phyloP scores from a whole-genome alignment of 495 filamentous ascomycete genomes.

The Penicillium simplicissimum region DNA sequence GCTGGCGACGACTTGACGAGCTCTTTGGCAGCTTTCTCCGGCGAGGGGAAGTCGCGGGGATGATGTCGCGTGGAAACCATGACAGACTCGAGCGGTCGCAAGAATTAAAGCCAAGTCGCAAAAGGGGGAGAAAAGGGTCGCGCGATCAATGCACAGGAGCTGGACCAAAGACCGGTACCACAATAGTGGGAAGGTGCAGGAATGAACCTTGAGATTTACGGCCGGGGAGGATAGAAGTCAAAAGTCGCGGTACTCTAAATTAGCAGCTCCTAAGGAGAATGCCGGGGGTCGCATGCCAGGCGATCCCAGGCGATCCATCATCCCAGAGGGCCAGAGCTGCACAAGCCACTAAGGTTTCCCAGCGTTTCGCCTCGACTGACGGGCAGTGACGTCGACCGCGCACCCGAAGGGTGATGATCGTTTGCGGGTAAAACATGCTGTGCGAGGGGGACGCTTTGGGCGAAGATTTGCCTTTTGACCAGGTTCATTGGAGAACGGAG shows the following conservation, averaged over 20 bases:
- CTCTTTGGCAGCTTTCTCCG: conserved; percentile 28
- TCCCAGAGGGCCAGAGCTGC: background rate
- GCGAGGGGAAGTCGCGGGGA: conserved; percentile 47
- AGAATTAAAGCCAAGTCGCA: background rate
- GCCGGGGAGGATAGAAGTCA: background rate
- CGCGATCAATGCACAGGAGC: conserved; percentile 2
- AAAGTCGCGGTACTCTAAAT: background rate
- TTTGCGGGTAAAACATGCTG: conserved; percentile 19
- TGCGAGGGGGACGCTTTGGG: conserved; percentile 6
- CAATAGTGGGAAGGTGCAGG: conserved; percentile 2
- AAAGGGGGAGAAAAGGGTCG: background rate
- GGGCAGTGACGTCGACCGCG: conserved; percentile 32
- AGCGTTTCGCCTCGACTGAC: conserved; percentile 15
- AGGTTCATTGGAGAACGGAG: background rate
- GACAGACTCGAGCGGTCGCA: conserved; percentile 3
- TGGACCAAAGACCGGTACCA: background rate
- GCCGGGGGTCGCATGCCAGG: conserved; percentile 11
- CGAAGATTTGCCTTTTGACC: conserved; percentile 10
- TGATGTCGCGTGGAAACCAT: conserved; percentile 59
- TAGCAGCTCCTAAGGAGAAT: background rate
- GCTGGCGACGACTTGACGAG: conserved; percentile 31
- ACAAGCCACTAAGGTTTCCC: background rate
- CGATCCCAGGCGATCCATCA: conserved; percentile 10
- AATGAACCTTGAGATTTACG: background rate
- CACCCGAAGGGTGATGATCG: conserved; percentile 14